Evolutionary conservation across 176 grass and related monocot species (phyloP).

Genomic region (Oryza rufipogon): DNA sequence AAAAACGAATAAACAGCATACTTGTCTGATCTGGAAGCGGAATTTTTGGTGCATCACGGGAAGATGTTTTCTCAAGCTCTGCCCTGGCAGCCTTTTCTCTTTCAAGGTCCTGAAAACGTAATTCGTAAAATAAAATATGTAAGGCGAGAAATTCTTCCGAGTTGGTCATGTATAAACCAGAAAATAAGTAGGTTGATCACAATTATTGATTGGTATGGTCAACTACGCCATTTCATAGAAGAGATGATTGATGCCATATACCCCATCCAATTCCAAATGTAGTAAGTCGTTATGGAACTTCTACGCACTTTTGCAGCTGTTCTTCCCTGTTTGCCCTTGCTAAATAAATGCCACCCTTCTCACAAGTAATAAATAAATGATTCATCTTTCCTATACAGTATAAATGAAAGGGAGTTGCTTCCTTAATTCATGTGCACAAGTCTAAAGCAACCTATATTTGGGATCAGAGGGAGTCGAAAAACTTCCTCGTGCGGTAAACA

Average conservation of each 20-base stretch:
- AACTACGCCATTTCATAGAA: background rate
- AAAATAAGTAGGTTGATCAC: background rate
- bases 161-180: constrained; percentile 10
- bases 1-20: constrained; percentile 37
- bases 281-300: background rate
- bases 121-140: constrained; percentile 26
- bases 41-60: constrained; percentile 61
- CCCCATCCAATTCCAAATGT: background rate
- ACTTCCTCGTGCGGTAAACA: constrained; percentile 8
- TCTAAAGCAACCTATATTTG: background rate
- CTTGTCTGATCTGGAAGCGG: constrained; percentile 71
- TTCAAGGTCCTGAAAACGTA: constrained; percentile 79
- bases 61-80: constrained; percentile 81
- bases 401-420: background rate
- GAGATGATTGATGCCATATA: constrained; percentile 9
- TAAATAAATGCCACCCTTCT: background rate
- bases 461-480: background rate
- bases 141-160: constrained; percentile 29
- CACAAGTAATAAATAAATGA: background rate
- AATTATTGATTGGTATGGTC: constrained; percentile 15
- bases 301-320: background rate
- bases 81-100: constrained; percentile 74
- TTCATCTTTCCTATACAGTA: background rate
- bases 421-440: background rate
- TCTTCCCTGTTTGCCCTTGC: background rate